These are phyloP conservation scores for Lichtheimia ornata DNA, from an alignment of 371 early-diverging fungal species.

Conservation along the genomic window DNA sequence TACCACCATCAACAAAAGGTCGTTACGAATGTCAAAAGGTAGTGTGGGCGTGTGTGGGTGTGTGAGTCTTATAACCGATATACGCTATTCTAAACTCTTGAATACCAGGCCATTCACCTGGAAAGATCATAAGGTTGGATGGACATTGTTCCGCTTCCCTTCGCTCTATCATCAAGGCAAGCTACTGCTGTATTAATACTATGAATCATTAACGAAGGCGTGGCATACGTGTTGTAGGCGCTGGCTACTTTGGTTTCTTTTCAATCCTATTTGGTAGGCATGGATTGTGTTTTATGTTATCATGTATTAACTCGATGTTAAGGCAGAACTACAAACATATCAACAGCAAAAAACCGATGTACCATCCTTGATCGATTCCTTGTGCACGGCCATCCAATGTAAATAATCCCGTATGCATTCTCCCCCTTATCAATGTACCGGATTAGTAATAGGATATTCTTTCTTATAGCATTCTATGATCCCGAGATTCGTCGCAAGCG, in stretches of 20 bases:
- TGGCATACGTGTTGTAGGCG: not conserved
- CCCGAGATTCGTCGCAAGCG: not conserved
- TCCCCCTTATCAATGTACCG: not conserved
- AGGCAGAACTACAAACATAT: not conserved
- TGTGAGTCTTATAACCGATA: not conserved
- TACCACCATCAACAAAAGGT: not conserved
- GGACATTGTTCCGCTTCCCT: not conserved
- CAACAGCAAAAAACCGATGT: not conserved
- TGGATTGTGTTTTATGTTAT: not conserved
- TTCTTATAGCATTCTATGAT: not conserved
- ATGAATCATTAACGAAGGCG: not conserved
- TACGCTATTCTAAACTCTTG: not conserved
- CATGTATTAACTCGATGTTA: not conserved
- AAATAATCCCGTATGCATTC: not conserved
- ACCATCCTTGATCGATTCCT: not conserved
- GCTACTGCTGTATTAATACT: not conserved
- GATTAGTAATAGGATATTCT: not conserved
- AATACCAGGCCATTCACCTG: not conserved
- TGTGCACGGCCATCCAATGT: conserved; percentile 2
- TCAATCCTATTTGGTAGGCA: not conserved
- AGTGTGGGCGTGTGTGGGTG: not conserved
- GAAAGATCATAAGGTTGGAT: not conserved
- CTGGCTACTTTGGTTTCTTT: not conserved
- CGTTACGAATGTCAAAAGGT: not conserved
- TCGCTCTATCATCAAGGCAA: not conserved